phyloP scores from a whole-genome alignment of 2,329 filamentous ascomycete species.

The Aspergillus intermedius region DNA sequence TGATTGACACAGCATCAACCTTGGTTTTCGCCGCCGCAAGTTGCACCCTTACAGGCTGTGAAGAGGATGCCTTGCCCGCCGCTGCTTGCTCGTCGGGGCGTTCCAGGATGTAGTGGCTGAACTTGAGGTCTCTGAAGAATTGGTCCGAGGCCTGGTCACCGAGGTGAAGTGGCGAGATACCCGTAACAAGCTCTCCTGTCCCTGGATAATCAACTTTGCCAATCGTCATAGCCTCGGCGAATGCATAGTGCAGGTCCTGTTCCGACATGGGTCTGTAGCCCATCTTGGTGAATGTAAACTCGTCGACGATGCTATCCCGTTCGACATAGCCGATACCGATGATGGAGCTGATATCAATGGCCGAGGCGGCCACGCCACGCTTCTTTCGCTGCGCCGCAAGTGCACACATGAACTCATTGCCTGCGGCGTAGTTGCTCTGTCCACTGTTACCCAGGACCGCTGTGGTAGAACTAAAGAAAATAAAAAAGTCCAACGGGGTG shows the following conservation, averaged over 20 bases:
- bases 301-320: not conserved
- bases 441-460: constrained; percentile 31
- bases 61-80: not conserved
- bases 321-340: constrained; percentile 13
- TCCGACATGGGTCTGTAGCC: constrained; percentile 17
- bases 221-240: constrained; percentile 42
- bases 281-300: not conserved
- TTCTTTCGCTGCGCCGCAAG: constrained; percentile 16
- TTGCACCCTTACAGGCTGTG: not conserved
- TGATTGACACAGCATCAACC: not conserved
- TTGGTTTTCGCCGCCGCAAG: not conserved
- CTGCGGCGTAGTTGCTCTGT: constrained; percentile 35
- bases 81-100: not conserved
- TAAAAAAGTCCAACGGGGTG: constrained; percentile 22
- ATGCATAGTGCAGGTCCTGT: constrained; percentile 23
- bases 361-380: constrained; percentile 11
- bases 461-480: constrained; percentile 36
- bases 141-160: not conserved
- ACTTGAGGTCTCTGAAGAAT: not conserved
- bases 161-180: constrained; percentile 6
- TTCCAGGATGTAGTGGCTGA: not conserved
- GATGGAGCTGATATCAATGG: constrained; percentile 20
- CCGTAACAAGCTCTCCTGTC: constrained; percentile 12
- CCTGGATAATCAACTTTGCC: constrained; percentile 27
- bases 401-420: constrained; percentile 34